A percentile compares a stretch with the other conserved stretches of the same genome.
Evolutionary conservation across 371 early-diverging fungal genomes (phyloP).

Genomic region (Batkoa obscura): DNA sequence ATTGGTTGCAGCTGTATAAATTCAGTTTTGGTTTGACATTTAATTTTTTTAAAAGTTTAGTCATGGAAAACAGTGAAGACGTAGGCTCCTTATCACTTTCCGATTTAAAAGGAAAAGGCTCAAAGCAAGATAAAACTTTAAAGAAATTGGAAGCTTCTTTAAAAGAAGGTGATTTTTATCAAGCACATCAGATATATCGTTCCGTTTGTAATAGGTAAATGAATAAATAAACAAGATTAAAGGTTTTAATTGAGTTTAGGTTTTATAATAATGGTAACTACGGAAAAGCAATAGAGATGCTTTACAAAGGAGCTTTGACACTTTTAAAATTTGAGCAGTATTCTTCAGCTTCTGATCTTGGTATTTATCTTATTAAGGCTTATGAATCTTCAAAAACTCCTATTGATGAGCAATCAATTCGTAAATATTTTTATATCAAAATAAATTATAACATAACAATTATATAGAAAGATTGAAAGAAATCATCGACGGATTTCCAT

Average conservation of each 20-base stretch:
- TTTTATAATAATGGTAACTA: constrained; percentile 1
- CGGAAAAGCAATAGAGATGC: neutral
- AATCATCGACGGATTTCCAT: neutral
- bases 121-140: neutral
- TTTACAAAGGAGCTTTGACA: neutral
- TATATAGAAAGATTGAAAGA: neutral
- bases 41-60: too few species aligned
- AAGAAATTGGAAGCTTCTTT: neutral
- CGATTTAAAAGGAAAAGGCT: too few species aligned
- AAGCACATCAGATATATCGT: constrained; percentile 6
- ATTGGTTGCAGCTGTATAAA: too few species aligned
- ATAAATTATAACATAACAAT: neutral
- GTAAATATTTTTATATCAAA: neutral
- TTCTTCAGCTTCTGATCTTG: constrained; percentile 3
- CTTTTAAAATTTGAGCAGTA: neutral
- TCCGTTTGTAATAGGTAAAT: constrained; percentile 5
- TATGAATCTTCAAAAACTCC: neutral
- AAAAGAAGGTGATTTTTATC: constrained; percentile 1
- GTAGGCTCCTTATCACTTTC: too few species aligned
- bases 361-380: neutral
- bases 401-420: neutral
- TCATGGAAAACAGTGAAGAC: too few species aligned
- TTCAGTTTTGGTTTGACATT: too few species aligned
- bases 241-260: neutral
- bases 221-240: neutral